phyloP scores from a whole-genome alignment of 2,329 filamentous ascomycete genomes.

The Aspergillus sclerotialis region DNA sequence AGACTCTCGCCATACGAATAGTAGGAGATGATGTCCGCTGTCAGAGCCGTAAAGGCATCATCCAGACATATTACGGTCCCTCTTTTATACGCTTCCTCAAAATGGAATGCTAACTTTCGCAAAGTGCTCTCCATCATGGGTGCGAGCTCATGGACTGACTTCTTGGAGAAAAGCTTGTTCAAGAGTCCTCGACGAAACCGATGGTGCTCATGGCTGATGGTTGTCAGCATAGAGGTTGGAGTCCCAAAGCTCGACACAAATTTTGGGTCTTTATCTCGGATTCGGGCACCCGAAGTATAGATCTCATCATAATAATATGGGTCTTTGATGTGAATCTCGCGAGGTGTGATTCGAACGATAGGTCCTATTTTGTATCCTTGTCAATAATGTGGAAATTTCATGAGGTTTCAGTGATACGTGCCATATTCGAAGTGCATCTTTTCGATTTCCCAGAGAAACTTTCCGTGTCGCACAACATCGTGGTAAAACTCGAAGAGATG shows the following conservation, averaged over 20 bases:
- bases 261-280: conserved; percentile 17
- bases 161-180: conserved; percentile 39
- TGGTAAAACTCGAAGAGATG: conserved; percentile 23
- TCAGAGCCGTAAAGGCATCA: conserved; percentile 18
- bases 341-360: conserved; percentile 30
- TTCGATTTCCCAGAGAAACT: conserved; percentile 16
- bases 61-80: conserved; percentile 9
- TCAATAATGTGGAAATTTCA: conserved; percentile 4
- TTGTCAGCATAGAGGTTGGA: conserved; percentile 19
- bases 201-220: conserved; percentile 35
- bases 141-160: conserved; percentile 28
- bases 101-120: conserved; percentile 8
- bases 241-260: conserved; percentile 7
- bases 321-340: conserved; percentile 32
- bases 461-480: conserved; percentile 15
- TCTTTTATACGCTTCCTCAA: conserved; percentile 7
- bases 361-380: too few relatives aligned
- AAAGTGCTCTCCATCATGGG: conserved; percentile 25
- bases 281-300: conserved; percentile 15
- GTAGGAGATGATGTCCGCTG: conserved; percentile 29
- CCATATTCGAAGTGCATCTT: conserved; percentile 21
- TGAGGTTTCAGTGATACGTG: conserved; percentile 1
- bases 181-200: conserved; percentile 35
- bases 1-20: conserved; percentile 32
- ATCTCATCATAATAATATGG: conserved; percentile 26